Evolutionary conservation across 306 rosid genomes (phyloP).

Genomic region (Spatholobus suberectus): DNA sequence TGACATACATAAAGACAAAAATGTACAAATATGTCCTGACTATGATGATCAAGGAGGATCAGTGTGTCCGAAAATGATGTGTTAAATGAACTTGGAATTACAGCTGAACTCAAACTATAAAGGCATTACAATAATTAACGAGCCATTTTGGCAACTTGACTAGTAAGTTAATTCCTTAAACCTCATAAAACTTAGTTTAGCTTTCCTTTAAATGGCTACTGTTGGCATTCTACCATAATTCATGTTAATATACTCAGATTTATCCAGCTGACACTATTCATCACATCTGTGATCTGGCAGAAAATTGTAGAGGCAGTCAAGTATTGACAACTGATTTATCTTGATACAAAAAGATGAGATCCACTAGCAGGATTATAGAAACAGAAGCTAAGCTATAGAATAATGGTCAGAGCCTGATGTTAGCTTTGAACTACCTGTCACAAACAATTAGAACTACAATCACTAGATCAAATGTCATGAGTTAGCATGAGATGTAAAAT

Average conservation of each 20-base stretch:
- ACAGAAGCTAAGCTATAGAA: slow-evolving; percentile 48
- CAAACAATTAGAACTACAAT: slow-evolving; percentile 61
- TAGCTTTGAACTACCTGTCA: slow-evolving; percentile 83
- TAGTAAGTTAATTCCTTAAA: slow-evolving; percentile 25
- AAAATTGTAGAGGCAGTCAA: slow-evolving; percentile 34
- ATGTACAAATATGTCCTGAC: slow-evolving; percentile 20
- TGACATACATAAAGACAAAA: slow-evolving; percentile 1
- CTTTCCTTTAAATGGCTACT: slow-evolving; percentile 28
- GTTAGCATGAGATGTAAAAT: slow-evolving; percentile 75
- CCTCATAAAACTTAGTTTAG: slow-evolving; percentile 11
- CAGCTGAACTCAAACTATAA: slow-evolving; percentile 22
- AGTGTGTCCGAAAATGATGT: slow-evolving; percentile 16
- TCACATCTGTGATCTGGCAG: slow-evolving; percentile 26
- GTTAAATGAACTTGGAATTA: slow-evolving; percentile 6
- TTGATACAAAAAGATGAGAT: slow-evolving; percentile 41
- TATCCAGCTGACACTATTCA: slow-evolving; percentile 43
- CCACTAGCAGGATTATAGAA: slow-evolving; percentile 45
- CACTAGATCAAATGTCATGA: slow-evolving; percentile 61
- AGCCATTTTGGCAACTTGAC: slow-evolving; percentile 28
- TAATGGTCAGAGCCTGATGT: slow-evolving; percentile 54
- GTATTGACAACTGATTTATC: slow-evolving; percentile 31
- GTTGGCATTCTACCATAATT: slow-evolving; percentile 36
- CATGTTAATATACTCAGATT: slow-evolving; percentile 35
- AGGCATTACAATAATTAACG: slow-evolving; percentile 26
- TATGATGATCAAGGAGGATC: slow-evolving; percentile 25